Evolutionary conservation across 2,329 filamentous ascomycete genomes (phyloP).

Genomic region (Xylaria sp.): DNA sequence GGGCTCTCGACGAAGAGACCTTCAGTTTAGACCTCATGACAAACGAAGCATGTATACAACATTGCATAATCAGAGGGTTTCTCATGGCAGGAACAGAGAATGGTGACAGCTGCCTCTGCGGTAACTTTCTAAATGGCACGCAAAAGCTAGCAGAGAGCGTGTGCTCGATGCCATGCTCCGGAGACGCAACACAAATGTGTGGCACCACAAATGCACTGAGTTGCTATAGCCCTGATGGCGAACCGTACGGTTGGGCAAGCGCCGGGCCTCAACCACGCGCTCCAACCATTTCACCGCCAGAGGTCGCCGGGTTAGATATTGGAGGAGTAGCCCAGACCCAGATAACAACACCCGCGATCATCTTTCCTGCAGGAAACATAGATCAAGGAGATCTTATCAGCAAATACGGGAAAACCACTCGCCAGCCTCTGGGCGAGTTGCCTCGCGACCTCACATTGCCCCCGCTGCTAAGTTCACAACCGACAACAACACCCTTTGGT

Average conservation of each 20-base stretch:
- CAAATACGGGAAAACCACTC: conserved; percentile 32
- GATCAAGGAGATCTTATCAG: conserved; percentile 31
- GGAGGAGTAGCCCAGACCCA: conserved; percentile 38
- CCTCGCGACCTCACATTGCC: conserved; percentile 30
- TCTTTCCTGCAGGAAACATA: conserved; percentile 34
- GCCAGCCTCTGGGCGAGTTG: conserved; percentile 34
- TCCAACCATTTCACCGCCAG: conserved; percentile 34
- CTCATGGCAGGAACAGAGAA: conserved; percentile 56
- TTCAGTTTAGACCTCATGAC: conserved; percentile 31
- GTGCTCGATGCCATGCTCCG: conserved; percentile 58
- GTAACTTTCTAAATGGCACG: conserved; percentile 47
- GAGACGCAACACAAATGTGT: conserved; percentile 54
- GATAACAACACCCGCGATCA: conserved; percentile 32
- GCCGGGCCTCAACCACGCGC: conserved; percentile 37
- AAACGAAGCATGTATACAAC: conserved; percentile 49
- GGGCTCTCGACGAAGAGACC: conserved; percentile 31
- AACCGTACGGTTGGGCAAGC: conserved; percentile 43
- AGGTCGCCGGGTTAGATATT: conserved; percentile 32
- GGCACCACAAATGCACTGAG: conserved; percentile 55
- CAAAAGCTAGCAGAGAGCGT: conserved; percentile 49
- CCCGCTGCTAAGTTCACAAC: conserved; percentile 12
- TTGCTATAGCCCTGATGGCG: conserved; percentile 50
- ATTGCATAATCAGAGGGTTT: conserved; percentile 54
- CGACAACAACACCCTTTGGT: conserved; percentile 19
- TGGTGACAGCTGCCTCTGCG: conserved; percentile 56